These are phyloP conservation scores for Blastocystis sp. DNA, from an alignment of 352 stramenopile genomes.

Conservation along the genomic window DNA sequence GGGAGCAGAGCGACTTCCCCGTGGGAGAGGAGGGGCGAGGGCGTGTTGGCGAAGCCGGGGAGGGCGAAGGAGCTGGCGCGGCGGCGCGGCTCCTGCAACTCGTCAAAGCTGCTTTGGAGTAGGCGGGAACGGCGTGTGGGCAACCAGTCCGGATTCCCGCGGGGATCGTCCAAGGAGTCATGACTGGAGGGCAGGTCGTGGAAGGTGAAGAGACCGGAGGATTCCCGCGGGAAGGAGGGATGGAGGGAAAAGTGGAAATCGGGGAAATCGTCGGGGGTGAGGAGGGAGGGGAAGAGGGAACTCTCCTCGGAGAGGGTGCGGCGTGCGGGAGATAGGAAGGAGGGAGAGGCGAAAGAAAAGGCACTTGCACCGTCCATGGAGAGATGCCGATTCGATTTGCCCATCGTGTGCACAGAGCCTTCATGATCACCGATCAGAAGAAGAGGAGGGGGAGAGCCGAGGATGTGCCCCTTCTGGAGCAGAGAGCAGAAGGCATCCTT, in stretches of 20 bases:
- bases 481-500: conserved; percentile 4
- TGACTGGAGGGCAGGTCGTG: too few species aligned
- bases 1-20: background rate
- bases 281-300: background rate
- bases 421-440: background rate
- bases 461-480: background rate
- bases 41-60: too few species aligned
- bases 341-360: background rate
- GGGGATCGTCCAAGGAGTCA: too few species aligned
- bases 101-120: too few species aligned
- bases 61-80: too few species aligned
- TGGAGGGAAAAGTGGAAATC: too few species aligned
- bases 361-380: background rate
- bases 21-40: background rate
- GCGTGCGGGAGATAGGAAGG: background rate
- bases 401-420: background rate
- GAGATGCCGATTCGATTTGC: background rate
- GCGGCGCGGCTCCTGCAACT: too few species aligned
- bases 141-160: too few species aligned
- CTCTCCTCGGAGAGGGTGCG: background rate
- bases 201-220: too few species aligned
- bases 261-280: too few species aligned
- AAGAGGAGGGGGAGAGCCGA: background rate
- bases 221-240: too few species aligned
- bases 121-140: too few species aligned